phyloP scores from a whole-genome alignment of 805 yeast species.

The Candida railenensis region DNA sequence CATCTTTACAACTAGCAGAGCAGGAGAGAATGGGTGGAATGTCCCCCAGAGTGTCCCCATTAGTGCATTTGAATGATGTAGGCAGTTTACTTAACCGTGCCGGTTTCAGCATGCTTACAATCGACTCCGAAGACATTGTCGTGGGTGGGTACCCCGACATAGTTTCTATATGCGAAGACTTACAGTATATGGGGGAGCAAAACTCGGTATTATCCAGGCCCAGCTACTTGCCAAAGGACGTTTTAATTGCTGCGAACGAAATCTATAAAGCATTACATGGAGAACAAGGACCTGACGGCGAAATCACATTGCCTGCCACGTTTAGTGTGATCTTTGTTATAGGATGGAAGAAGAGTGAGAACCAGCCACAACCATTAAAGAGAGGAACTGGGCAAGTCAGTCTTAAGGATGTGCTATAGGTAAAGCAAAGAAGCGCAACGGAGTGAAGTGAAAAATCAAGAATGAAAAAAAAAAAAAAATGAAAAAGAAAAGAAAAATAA shows the following conservation, averaged over 20 bases:
- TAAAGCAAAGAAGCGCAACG: not conserved
- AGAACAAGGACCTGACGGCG: slow-evolving; percentile 47
- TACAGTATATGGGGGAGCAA: slow-evolving; percentile 83
- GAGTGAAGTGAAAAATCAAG: not conserved
- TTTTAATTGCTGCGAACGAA: slow-evolving; percentile 72
- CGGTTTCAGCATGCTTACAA: slow-evolving; percentile 75
- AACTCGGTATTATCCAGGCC: slow-evolving; percentile 61
- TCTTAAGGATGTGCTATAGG: slow-evolving; percentile 58
- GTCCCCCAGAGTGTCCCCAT: slow-evolving; percentile 78
- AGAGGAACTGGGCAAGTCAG: slow-evolving; percentile 72
- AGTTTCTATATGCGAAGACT: slow-evolving; percentile 62
- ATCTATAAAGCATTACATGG: slow-evolving; percentile 74
- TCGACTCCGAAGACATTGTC: slow-evolving; percentile 76
- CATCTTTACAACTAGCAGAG: slow-evolving; percentile 80
- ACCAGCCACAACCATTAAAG: slow-evolving; percentile 69
- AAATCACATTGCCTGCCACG: slow-evolving; percentile 68
- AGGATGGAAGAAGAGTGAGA: slow-evolving; percentile 79
- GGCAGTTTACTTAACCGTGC: slow-evolving; percentile 72
- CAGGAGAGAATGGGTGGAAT: slow-evolving; percentile 76
- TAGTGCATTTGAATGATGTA: slow-evolving; percentile 75
- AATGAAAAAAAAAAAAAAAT: too few relatives aligned
- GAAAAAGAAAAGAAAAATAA: too few relatives aligned
- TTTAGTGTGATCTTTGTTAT: slow-evolving; percentile 78
- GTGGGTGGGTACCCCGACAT: slow-evolving; percentile 75
- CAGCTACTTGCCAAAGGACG: slow-evolving; percentile 48